phyloP scores from a whole-genome alignment of 208 protist genomes.

The Trypanosoma grayi region DNA sequence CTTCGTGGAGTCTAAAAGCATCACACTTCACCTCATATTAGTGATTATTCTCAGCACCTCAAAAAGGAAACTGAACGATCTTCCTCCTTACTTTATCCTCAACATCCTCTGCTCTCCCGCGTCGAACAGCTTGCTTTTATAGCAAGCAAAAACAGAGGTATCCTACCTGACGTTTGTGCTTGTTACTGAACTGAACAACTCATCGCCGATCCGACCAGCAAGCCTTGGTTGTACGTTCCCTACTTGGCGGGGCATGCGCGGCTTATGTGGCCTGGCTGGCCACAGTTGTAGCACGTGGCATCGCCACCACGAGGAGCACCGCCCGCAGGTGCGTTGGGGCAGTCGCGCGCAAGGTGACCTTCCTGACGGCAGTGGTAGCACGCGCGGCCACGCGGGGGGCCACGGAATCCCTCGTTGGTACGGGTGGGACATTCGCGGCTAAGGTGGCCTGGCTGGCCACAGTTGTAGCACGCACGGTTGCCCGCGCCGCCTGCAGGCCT shows the following conservation, averaged over 20 bases:
- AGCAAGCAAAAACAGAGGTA: too few species aligned
- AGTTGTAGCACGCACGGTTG: conserved; percentile 59
- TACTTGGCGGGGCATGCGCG: conserved; percentile 67
- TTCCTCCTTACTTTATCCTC: too few species aligned
- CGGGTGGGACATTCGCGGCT: conserved; percentile 38
- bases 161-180: too few species aligned
- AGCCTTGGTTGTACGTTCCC: neutral
- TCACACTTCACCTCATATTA: too few species aligned
- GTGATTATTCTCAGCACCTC: too few species aligned
- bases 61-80: too few species aligned
- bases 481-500: conserved; percentile 39
- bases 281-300: conserved; percentile 83
- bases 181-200: too few species aligned
- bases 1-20: too few species aligned
- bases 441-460: conserved; percentile 51
- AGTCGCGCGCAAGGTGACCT: conserved; percentile 49
- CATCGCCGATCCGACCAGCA: too few species aligned
- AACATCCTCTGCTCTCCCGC: too few species aligned
- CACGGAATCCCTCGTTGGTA: conserved; percentile 10
- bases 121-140: too few species aligned
- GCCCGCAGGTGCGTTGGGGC: conserved; percentile 38
- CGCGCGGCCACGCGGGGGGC: conserved; percentile 32
- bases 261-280: conserved; percentile 79
- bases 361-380: conserved; percentile 82
- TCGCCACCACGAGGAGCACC: conserved; percentile 26